Percentiles rank a stretch among this genome's conserved stretches.
Conservation (phyloP, 1,139 yeast genomes). For the Hyphopichia burtonii region DNA sequence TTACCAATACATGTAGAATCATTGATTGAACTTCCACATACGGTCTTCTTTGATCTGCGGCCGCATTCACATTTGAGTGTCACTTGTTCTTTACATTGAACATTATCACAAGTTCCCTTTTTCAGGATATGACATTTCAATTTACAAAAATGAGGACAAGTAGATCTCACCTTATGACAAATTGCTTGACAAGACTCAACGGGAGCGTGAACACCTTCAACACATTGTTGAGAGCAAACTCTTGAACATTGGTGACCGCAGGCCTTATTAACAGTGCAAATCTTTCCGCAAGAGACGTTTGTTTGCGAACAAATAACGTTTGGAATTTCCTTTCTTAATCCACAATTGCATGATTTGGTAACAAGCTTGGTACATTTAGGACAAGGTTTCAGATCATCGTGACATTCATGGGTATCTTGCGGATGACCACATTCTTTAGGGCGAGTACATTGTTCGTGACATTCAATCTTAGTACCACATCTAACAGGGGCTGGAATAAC, state of each 20-base stretch:
- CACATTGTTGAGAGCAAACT: conserved; percentile 49
- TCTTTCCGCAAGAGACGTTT: conserved; percentile 68
- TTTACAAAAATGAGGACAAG: conserved; percentile 67
- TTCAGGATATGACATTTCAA: conserved; percentile 63
- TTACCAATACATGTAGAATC: conserved; percentile 29
- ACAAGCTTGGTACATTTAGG: conserved; percentile 77
- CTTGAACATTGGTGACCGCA: conserved; percentile 76
- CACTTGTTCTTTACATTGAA: conserved; percentile 49
- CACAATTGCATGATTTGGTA: conserved; percentile 70
- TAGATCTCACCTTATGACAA: conserved; percentile 51
- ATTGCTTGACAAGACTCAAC: conserved; percentile 49
- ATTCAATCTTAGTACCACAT: conserved; percentile 77
- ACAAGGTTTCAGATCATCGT: conserved; percentile 59
- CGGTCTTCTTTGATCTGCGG: conserved; percentile 38
- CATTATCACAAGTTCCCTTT: conserved; percentile 39
- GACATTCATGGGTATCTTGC: conserved; percentile 74
- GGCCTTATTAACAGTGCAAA: conserved; percentile 54
- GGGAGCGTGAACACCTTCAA: conserved; percentile 31
- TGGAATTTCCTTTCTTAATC: conserved; percentile 49
- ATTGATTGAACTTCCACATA: conserved; percentile 53
- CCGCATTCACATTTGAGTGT: conserved; percentile 66
- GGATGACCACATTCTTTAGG: conserved; percentile 72
- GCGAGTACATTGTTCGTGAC: conserved; percentile 68
- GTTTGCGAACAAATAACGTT: conserved; percentile 73
- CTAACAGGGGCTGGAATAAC: conserved; percentile 82